Conservation (phyloP, 1,284 basidiomycete genomes). For the Heimioporus punctisporus region DNA sequence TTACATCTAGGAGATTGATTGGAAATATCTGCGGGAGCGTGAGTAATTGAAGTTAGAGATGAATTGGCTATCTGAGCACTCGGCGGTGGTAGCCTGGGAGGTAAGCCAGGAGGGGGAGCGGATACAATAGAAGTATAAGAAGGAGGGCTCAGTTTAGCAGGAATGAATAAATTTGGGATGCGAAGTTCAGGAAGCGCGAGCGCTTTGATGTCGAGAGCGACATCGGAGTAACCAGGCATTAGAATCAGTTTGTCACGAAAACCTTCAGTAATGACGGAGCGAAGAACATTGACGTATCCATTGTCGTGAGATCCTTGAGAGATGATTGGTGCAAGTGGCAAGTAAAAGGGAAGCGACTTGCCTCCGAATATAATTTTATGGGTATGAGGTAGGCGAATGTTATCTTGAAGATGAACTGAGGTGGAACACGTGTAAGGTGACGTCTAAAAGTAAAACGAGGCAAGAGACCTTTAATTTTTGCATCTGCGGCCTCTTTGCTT, state of each 20-base stretch:
- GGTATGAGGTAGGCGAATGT: conserved; percentile 61
- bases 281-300: conserved; percentile 66
- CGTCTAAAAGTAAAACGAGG: neutral
- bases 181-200: conserved; percentile 56
- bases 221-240: conserved; percentile 61
- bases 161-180: conserved; percentile 64
- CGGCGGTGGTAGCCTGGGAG: conserved; percentile 14
- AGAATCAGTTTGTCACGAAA: conserved; percentile 67
- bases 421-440: conserved; percentile 12
- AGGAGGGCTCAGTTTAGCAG: conserved; percentile 45
- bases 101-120: conserved; percentile 28
- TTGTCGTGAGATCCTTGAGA: conserved; percentile 69
- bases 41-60: conserved; percentile 6
- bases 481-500: conserved; percentile 73
- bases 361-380: conserved; percentile 66
- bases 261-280: conserved; percentile 65
- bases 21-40: conserved; percentile 13
- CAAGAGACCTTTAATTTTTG: conserved; percentile 67
- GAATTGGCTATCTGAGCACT: conserved; percentile 17
- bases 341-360: conserved; percentile 21
- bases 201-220: conserved; percentile 59
- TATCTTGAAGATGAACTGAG: conserved; percentile 59
- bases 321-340: conserved; percentile 3
- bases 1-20: conserved; percentile 17
- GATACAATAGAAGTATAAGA: conserved; percentile 29